Percentiles rank a stretch among this genome's conserved stretches.
These are phyloP conservation scores for Thozetella sp. DNA, from an alignment of 495 filamentous ascomycete species.

Conservation along the genomic window DNA sequence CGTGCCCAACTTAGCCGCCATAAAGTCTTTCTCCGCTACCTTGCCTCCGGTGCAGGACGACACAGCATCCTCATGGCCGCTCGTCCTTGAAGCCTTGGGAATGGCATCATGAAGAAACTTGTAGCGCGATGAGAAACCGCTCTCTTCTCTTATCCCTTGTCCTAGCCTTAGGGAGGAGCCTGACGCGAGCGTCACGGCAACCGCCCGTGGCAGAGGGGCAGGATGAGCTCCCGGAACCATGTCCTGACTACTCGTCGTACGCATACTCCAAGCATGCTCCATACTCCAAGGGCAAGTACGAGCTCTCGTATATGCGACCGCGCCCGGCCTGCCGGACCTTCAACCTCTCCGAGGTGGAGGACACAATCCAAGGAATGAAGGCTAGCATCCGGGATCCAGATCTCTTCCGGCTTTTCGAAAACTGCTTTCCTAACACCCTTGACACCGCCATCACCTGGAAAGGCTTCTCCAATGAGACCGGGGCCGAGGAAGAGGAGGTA, in stretches of 20 bases:
- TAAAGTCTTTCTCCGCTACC: no score
- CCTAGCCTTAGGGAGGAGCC: neutral
- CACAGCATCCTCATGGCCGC: neutral
- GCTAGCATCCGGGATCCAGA: constrained; percentile 57
- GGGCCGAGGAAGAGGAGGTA: constrained; percentile 28
- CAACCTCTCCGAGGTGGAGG: constrained; percentile 50
- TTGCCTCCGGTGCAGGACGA: no score
- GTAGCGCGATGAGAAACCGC: no score
- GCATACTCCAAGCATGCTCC: constrained; percentile 40
- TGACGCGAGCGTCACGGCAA: neutral
- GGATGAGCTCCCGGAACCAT: constrained; percentile 13
- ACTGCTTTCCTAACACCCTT: constrained; percentile 62
- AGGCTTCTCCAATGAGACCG: constrained; percentile 45
- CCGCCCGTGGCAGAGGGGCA: neutral
- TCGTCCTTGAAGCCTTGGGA: neutral
- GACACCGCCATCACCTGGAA: constrained; percentile 65
- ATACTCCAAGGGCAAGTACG: constrained; percentile 33
- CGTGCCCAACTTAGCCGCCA: no score
- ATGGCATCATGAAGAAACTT: neutral
- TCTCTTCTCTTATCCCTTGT: no score
- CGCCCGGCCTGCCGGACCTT: constrained; percentile 56
- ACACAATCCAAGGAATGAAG: constrained; percentile 46
- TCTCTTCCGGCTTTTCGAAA: constrained; percentile 60
- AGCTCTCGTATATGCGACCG: constrained; percentile 56
- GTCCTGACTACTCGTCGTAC: constrained; percentile 52